Conservation (phyloP, 495 filamentous ascomycete species). For the Copromyces sp. region DNA sequence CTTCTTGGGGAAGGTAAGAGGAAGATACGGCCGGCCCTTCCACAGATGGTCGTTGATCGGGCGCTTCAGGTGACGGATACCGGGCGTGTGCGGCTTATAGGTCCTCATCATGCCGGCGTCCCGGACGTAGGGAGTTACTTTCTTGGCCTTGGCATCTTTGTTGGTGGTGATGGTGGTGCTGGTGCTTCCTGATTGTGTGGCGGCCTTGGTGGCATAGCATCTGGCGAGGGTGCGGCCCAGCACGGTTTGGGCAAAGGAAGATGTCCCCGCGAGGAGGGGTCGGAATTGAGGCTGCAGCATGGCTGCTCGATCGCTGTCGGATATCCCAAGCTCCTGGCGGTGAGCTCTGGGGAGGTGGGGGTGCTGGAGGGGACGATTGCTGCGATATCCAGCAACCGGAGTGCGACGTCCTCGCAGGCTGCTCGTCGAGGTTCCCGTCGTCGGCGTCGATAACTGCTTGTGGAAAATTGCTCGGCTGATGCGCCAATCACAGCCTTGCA, state of each 20-base stretch:
- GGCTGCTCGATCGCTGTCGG: not conserved
- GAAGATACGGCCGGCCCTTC: conserved; percentile 77
- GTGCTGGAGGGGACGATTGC: not conserved
- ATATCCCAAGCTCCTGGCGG: not conserved
- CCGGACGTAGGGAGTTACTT: conserved; percentile 5
- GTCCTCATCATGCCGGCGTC: conserved; percentile 51
- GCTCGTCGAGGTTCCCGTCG: not conserved
- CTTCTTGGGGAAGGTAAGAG: conserved; percentile 81
- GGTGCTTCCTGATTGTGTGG: not conserved
- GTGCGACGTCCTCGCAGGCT: not conserved
- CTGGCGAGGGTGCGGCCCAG: conserved; percentile 11
- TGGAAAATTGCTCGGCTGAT: not conserved
- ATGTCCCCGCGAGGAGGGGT: conserved; percentile 13
- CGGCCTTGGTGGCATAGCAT: conserved; percentile 14
- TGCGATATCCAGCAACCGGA: not conserved
- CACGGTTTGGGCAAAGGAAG: conserved; percentile 14
- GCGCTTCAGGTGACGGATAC: conserved; percentile 79
- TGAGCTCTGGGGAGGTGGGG: not conserved
- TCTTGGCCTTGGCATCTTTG: conserved; percentile 12
- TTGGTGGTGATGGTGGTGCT: conserved; percentile 1
- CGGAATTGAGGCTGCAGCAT: conserved; percentile 27
- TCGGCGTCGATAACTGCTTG: not conserved
- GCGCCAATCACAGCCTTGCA: not conserved
- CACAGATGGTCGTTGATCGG: conserved; percentile 94
- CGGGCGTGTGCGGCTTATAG: conserved; percentile 92